Conservation (phyloP, 768 basidiomycete species). For the Amanita brunnescens region DNA sequence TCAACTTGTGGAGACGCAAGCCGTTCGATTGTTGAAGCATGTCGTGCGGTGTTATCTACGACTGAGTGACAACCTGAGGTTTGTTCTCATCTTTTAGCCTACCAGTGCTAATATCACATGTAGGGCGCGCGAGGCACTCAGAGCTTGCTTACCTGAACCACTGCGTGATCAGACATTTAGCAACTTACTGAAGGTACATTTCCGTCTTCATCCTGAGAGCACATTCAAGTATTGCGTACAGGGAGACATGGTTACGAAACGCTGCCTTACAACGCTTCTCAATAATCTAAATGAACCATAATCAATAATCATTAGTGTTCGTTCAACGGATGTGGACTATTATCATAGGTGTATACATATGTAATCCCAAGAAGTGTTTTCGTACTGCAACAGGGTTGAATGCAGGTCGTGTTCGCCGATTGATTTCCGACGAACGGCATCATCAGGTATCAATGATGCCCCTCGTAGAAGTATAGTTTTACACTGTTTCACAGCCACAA, state of each 20-base stretch:
- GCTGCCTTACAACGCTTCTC: slow-evolving; percentile 82
- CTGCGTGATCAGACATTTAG: slow-evolving; percentile 91
- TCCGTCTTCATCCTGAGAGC: not conserved
- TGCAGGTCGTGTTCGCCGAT: too few species aligned
- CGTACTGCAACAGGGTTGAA: too few species aligned
- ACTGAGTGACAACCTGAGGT: slow-evolving; percentile 93
- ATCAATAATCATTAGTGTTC: too few species aligned
- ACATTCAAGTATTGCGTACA: slow-evolving; percentile 22
- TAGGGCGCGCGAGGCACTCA: slow-evolving; percentile 91
- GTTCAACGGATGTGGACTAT: slow-evolving; percentile 1
- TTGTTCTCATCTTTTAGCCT: slow-evolving; percentile 17
- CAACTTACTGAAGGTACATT: slow-evolving; percentile 73
- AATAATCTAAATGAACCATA: slow-evolving; percentile 78
- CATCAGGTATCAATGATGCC: too few species aligned
- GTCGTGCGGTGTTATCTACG: slow-evolving; percentile 96
- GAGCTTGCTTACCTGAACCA: slow-evolving; percentile 93
- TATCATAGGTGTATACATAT: not conserved
- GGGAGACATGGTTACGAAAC: slow-evolving; percentile 98
- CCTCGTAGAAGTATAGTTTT: too few species aligned
- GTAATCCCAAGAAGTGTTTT: not conserved
- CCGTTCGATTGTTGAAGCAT: slow-evolving; percentile 92
- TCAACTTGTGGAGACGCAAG: slow-evolving; percentile 96
- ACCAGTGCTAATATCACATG: slow-evolving; percentile 9
- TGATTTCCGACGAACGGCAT: too few species aligned
- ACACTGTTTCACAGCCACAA: too few species aligned